Evolutionary conservation across 352 stramenopile genomes (phyloP), one percentile per base, ranked within the genome.

Genomic region (Pythium dissimile): DNA sequence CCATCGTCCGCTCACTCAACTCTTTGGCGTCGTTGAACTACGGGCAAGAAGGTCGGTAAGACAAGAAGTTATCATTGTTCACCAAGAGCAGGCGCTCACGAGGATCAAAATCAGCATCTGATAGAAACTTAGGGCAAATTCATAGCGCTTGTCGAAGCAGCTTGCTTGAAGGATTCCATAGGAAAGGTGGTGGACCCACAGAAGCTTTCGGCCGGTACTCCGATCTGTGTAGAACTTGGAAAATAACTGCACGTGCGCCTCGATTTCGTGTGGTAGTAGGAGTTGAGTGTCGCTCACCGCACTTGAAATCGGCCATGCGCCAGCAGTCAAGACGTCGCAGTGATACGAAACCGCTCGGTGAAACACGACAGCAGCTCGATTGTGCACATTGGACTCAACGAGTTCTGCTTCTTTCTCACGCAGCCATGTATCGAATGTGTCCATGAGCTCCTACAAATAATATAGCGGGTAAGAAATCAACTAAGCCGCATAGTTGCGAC

Each of bases 111-210:
- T 72, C 13, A 93, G 47, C 64, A 94, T 92, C 55, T 94, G 85
- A 28, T 92, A 92, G 39, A 93, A 91, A 59, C 81, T 94, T 12
- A 91, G 62, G 7, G 80, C 73, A 34, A 93, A 82, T 41, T 94
- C 85, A 50, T 93, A 94, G 38, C 72, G 72, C 47, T 87, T 88
- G 37, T 80, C 77, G 53, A 90, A 87, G 15, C 80, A 86, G 31
- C 71, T 71, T 24, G 75, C 66, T 55, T 88, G 85, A 1, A 94
- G 38, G 41, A 85, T 78, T 13, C 85, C 85, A 51, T 78, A 88
- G 11, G 85, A 92, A 26, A 93, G 45, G 37, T 89, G 70, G 32
- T 94, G 81, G 23, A 93, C 72, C 83, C 83, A 92, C 38, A 91
- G 28, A 4, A 94, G 72, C 60, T 91, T 92, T 24, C 85, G 64